These are phyloP conservation scores for Stagonosporopsis chrysanthemi DNA, from an alignment of 2,329 filamentous ascomycete species.

Conservation along the genomic window DNA sequence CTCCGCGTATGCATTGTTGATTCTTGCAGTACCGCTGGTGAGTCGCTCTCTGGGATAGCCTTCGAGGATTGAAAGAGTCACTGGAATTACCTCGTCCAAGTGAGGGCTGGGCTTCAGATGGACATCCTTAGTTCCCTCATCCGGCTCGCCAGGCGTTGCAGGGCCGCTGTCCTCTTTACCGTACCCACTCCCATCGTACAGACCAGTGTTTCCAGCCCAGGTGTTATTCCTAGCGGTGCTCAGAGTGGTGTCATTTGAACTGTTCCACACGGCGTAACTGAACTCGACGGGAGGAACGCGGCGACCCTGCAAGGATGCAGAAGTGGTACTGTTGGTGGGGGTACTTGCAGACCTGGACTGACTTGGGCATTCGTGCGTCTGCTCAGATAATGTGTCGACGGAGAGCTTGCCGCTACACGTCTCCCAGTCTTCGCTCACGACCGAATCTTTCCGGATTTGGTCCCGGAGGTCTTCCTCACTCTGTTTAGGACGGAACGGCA, in stretches of 20 bases:
- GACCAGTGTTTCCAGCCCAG: constrained; percentile 26
- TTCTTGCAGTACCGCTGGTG: not conserved
- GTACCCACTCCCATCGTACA: constrained; percentile 40
- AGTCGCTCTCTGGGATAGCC: not conserved
- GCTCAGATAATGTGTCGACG: not conserved
- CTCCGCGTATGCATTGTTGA: not conserved
- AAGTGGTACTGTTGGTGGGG: not conserved
- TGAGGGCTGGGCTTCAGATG: not conserved
- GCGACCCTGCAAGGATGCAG: not conserved
- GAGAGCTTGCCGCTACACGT: not conserved
- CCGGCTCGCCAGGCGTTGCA: constrained; percentile 7
- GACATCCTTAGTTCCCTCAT: constrained; percentile 4
- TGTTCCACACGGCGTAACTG: constrained; percentile 22
- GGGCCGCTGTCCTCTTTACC: constrained; percentile 18
- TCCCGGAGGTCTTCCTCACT: not conserved
- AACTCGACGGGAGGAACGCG: not conserved
- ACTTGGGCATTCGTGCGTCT: not conserved
- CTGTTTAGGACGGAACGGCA: constrained; percentile 8
- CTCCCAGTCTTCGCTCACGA: constrained; percentile 4
- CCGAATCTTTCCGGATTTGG: not conserved
- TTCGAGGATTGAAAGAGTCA: not conserved
- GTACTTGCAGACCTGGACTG: not conserved
- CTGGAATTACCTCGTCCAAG: not conserved
- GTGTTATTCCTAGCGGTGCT: constrained; percentile 8
- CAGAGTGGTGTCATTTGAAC: not conserved